Base-by-base conservation (phyloP, 2,329 filamentous ascomycete genomes). In the Hymenoscyphus linearis region DNA sequence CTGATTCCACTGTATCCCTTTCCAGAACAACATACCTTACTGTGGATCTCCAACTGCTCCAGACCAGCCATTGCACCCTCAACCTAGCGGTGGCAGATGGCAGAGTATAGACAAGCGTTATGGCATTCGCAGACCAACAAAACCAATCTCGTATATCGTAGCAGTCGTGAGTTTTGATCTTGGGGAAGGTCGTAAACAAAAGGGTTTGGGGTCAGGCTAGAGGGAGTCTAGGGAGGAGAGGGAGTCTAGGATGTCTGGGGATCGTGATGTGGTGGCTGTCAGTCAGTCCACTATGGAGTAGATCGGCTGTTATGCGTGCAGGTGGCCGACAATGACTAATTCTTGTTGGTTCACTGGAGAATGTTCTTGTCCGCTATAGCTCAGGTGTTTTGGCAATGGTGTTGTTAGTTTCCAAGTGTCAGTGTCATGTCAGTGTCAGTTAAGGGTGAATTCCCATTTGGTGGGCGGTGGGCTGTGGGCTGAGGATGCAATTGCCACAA, bases 11-110 rank as follows among this genome's bases (percentile, higher is more conserved):
- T 52, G 22, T 36, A 53, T 13, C 22, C 10, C 37, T 34, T 37
- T 35, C 27, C 47, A 44, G 53, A 59, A 55, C 25, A 25, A 55
- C 80, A 69, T 83, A 95, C 93, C 86, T 96, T 96, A 85, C 92
- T 96, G 77, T 97, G 93, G 68, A 99, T 91, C 76, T 98, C 91
- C 69, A 99, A 83, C 79, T 96, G 91, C 80, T 99, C 95, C 81
- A 98, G 96, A 73, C 90, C 91, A 63, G 91, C 92, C 93, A 96
- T 96, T 64, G 62, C 58, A 64, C 90, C 65, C 89, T 90, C 90
- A 93, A 95, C 37, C 52, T 31, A 53, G 57, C 22, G 37, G 57
- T 52, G 52, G 53, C 52, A 60, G 55, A 58, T 52, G 52, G 53
- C 52, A 60, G 55, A 62, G 57, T 55, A 36, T 37, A 9, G 31